Base-by-base conservation (phyloP, 441 rosid genomes). In the Jatropha multifida region DNA sequence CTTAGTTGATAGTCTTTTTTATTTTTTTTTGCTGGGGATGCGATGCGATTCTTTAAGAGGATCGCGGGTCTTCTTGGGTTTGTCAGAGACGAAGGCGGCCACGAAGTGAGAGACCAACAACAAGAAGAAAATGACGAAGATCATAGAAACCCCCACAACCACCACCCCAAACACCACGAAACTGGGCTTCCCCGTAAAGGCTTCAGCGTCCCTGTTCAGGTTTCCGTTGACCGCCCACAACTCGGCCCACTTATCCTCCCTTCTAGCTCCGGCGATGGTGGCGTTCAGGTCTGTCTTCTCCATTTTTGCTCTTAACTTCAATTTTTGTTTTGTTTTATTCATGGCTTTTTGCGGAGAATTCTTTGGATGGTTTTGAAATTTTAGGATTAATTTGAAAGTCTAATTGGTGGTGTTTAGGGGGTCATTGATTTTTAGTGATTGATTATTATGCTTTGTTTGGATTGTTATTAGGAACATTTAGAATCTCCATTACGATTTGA, bases 61-160 rank as follows among this genome's bases (percentile, higher is more conserved):
- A 78, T 93, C 73, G 92, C 95, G 5, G 98, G 98, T 77, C 63
- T 91, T 66, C 80, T 93, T 32, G 98, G 98, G 66, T 75, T 93
- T 72, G 88, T 68, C 55, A 89, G 78, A 74, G 94, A 91, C 77
- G 91, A 90, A 61, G 91, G 76, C 51, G 88, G 70, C 60, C 84
- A 82, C 42, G 88, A 85, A 63, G 84, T 73, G 61, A 83, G 61
- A 71, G 86, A 82, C 62, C 88, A 82, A 7, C 83, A 75, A 37
- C 82, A 81, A 12, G 85, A 76, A 58, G 86, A 74, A 7, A 71
- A 83, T 3, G 82, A 80, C 15, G 76, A 60, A 7, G 77, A 72
- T 54, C 58, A 54, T 54, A 5, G 8, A 7, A 15, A 54, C 23
- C 58, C 3, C 58, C 58, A 52, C 7, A 5, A 14, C 32, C 73